phyloP scores from a whole-genome alignment of 2,329 filamentous ascomycete genomes.

The Fusarium marasasianum region DNA sequence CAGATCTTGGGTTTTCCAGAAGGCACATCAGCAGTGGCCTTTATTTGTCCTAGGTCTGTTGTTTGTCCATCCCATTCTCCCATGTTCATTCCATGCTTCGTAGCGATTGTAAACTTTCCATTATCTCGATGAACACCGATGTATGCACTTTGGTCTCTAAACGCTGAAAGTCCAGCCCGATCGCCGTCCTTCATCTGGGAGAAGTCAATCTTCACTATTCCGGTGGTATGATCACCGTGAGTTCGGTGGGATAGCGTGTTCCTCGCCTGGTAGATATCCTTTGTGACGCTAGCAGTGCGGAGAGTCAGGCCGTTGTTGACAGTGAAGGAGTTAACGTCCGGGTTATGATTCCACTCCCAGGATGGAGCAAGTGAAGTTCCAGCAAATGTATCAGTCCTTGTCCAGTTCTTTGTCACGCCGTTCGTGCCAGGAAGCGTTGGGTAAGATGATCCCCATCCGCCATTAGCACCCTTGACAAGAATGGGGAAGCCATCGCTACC shows the following conservation, averaged over 20 bases:
- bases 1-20: slow-evolving; percentile 32
- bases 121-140: slow-evolving; percentile 56
- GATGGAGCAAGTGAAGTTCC: slow-evolving; percentile 53
- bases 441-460: slow-evolving; percentile 59
- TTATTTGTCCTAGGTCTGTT: slow-evolving; percentile 25
- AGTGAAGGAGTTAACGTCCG: slow-evolving; percentile 57
- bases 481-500: slow-evolving; percentile 61
- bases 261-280: slow-evolving; percentile 58
- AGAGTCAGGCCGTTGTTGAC: slow-evolving; percentile 58
- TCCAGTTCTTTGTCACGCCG: slow-evolving; percentile 35
- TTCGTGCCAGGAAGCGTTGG: slow-evolving; percentile 42
- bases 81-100: slow-evolving; percentile 52
- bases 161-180: slow-evolving; percentile 59
- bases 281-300: slow-evolving; percentile 60
- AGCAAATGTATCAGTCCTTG: slow-evolving; percentile 51
- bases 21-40: slow-evolving; percentile 34
- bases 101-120: slow-evolving; percentile 44
- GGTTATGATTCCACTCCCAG: slow-evolving; percentile 73
- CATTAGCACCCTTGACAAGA: slow-evolving; percentile 52
- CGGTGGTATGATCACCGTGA: slow-evolving; percentile 55
- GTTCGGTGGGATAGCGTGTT: slow-evolving; percentile 61
- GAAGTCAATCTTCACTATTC: slow-evolving; percentile 61
- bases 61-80: slow-evolving; percentile 44
- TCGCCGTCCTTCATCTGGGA: slow-evolving; percentile 61
- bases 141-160: slow-evolving; percentile 63